A percentile compares a stretch with the other conserved stretches of the same genome.
Evolutionary conservation across 139 green algal species (phyloP).

Genomic region (Eudorina sp.): DNA sequence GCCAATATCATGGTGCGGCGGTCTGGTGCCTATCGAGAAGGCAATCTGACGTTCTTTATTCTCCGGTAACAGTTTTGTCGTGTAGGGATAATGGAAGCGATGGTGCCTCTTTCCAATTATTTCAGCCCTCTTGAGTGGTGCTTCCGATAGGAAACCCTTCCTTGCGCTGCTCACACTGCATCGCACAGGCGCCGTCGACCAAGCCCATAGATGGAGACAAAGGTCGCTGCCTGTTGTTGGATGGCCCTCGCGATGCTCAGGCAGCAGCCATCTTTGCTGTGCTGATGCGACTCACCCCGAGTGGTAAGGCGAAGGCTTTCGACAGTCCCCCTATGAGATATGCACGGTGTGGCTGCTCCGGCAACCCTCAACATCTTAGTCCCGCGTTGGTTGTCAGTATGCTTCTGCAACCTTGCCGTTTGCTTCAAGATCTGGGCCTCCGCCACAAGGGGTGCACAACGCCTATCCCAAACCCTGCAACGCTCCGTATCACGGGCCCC

Average conservation of each 20-base stretch:
- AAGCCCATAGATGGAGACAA: neutral
- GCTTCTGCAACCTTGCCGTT: neutral
- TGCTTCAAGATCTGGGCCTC: neutral
- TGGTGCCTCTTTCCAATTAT: neutral
- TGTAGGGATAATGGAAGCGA: too few relatives aligned
- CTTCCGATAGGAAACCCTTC: neutral
- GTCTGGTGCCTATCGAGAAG: neutral
- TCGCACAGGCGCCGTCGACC: neutral
- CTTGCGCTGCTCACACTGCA: neutral
- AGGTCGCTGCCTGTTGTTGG: conserved; percentile 7
- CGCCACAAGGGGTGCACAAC: neutral
- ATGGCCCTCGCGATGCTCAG: neutral
- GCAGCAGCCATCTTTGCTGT: neutral
- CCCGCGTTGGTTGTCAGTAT: too few relatives aligned
- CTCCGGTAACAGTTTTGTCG: too few relatives aligned
- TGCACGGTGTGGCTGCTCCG: too few relatives aligned
- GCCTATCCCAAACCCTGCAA: too few relatives aligned
- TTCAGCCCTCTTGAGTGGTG: neutral
- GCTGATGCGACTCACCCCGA: neutral
- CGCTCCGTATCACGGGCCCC: too few relatives aligned
- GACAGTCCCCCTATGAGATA: too few relatives aligned
- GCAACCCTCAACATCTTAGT: too few relatives aligned
- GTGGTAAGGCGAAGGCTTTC: too few relatives aligned
- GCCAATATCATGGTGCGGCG: conserved; percentile 32
- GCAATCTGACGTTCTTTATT: neutral